Evolutionary conservation across 2,329 filamentous ascomycete genomes (phyloP).

Genomic region (Eutypella sp.): DNA sequence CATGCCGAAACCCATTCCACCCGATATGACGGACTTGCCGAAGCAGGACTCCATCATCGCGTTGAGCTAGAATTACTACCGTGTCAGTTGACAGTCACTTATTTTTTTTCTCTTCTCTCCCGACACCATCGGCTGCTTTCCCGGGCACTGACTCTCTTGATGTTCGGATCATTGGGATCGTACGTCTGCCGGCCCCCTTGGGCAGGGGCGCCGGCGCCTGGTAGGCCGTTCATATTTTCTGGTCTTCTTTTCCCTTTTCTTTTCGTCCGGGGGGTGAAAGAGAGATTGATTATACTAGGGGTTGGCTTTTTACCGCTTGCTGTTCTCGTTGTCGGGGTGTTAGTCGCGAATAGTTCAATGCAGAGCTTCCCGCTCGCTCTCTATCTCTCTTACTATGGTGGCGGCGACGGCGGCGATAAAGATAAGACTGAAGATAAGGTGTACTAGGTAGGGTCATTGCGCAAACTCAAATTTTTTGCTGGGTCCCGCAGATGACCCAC

Average conservation of each 20-base stretch:
- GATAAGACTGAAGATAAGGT: no score
- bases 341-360: no score
- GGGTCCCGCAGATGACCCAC: no score
- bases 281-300: neutral
- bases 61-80: conserved; percentile 58
- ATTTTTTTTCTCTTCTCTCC: neutral
- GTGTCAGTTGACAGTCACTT: conserved; percentile 5
- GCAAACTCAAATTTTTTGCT: no score
- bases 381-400: no score
- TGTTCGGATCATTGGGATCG: conserved; percentile 44
- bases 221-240: conserved; percentile 23
- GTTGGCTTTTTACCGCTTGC: no score
- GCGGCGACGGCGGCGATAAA: no score
- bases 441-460: no score
- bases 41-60: conserved; percentile 86
- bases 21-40: conserved; percentile 82
- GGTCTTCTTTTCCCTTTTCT: neutral
- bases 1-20: conserved; percentile 89
- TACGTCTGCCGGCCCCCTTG: conserved; percentile 12
- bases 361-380: no score
- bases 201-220: conserved; percentile 18
- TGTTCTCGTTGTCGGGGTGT: no score
- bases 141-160: conserved; percentile 41
- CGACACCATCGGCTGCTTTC: neutral
- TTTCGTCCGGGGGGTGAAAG: neutral